Percentiles rank a stretch among this genome's conserved stretches.
Conservation (phyloP, 2,329 filamentous ascomycete genomes). For the Ilyonectria mors-panacis region DNA sequence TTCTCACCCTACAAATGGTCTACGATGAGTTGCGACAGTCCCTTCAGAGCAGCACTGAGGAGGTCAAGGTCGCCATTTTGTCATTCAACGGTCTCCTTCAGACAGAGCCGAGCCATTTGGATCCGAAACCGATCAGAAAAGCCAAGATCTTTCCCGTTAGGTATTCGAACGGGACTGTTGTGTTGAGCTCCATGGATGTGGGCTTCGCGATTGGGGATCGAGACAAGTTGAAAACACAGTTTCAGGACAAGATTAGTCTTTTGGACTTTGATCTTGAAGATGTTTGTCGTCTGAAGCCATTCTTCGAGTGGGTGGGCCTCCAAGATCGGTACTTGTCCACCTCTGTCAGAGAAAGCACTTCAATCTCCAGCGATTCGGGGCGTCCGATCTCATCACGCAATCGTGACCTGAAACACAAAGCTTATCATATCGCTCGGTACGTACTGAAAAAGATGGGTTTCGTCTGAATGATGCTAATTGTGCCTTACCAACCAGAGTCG, state of each 20-base stretch:
- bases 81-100: conserved; percentile 30
- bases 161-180: conserved; percentile 14
- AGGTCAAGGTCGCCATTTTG: conserved; percentile 26
- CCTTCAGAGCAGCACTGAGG: neutral
- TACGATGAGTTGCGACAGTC: conserved; percentile 37
- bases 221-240: conserved; percentile 15
- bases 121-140: conserved; percentile 29
- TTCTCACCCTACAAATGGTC: conserved; percentile 35
- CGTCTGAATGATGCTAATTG: conserved; percentile 5
- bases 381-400: conserved; percentile 10
- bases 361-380: neutral
- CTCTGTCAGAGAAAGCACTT: conserved; percentile 26
- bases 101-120: neutral
- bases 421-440: conserved; percentile 35
- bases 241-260: conserved; percentile 22
- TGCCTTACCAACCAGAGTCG: conserved; percentile 25
- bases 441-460: conserved; percentile 1
- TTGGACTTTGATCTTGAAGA: conserved; percentile 38
- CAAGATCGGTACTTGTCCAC: conserved; percentile 30
- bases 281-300: conserved; percentile 23
- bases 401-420: conserved; percentile 32
- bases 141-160: conserved; percentile 34
- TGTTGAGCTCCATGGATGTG: conserved; percentile 12
- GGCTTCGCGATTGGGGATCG: conserved; percentile 39
- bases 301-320: conserved; percentile 29